Base-by-base conservation (phyloP, 805 yeast species). In the Candida mattraensis region DNA sequence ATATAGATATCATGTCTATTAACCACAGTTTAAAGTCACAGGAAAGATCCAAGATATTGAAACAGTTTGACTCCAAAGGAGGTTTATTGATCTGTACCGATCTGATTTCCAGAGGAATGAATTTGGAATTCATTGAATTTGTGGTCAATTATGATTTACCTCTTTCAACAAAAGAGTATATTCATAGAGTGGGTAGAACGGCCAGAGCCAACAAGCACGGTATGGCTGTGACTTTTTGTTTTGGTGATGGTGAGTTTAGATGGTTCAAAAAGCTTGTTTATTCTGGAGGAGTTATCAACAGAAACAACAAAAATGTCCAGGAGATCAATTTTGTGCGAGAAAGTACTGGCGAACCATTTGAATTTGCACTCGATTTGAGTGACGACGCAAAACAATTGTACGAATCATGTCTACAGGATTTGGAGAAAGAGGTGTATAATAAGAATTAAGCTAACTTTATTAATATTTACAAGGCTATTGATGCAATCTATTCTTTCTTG, bases 151-250 rank as follows among this genome's bases (percentile, higher is more conserved):
- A 93, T 60, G 98, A 93, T 55, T 60, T 88, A 36, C 99, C 99
- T 15, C 70, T 77, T 17, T 83, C 96, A 1, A 73, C 89, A 1
- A 80, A 94, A 45, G 98, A 93, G 50, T 93, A 93, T 49, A 87
- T 93, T 18, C 99, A 93, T 62, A 75, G 99, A 53, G 87, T 88
- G 24, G 99, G 99, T 25, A 80, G 99, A 67, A 89, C 98, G 0
- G 97, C 98, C 2, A 78, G 99, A 64, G 99, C 99, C 2, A 81
- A 83, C 33, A 75, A 79, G 22, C 34, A 47, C 0, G 99, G 99
- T 56, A 64, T 66, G 23, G 95, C 96, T 0, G 74, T 80, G 56
- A 83, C 78, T 30, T 58, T 91, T 17, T 68, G 80, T n/a, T 69
- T 78, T 40, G 94, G 95, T 18, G 77, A 76, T 36, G 89, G 88